Conservation (phyloP, 2,329 filamentous ascomycete species). For the Pestalotiopsis sp. region DNA sequence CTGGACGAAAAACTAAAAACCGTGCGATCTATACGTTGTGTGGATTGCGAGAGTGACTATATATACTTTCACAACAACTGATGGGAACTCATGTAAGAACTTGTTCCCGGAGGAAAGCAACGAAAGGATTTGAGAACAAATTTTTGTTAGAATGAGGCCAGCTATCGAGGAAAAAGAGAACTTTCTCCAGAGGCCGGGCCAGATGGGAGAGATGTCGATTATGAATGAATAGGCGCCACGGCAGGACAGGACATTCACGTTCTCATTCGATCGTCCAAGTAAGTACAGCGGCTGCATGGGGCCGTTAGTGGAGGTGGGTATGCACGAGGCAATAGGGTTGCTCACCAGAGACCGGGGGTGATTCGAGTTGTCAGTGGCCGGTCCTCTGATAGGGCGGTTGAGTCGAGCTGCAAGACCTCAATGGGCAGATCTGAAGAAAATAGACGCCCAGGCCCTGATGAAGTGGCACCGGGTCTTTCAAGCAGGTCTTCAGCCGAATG, state of each 20-base stretch:
- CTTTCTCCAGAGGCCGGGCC: constrained; percentile 30
- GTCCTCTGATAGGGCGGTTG: constrained; percentile 47
- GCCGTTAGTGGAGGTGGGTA: constrained; percentile 40
- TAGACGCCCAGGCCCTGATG: constrained; percentile 47
- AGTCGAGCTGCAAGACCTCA: constrained; percentile 39
- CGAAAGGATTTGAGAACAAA: constrained; percentile 40
- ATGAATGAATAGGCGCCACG: constrained; percentile 55
- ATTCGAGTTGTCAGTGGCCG: constrained; percentile 32
- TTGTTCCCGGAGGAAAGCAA: constrained; percentile 34
- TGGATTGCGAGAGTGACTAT: constrained; percentile 25
- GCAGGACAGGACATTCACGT: constrained; percentile 27
- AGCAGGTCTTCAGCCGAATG: constrained; percentile 24
- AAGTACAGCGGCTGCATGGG: constrained; percentile 38
- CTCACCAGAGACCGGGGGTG: constrained; percentile 43
- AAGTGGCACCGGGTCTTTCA: constrained; percentile 35
- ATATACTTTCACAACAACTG: constrained; percentile 17
- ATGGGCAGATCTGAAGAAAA: constrained; percentile 42
- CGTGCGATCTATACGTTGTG: constrained; percentile 37
- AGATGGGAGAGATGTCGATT: constrained; percentile 50
- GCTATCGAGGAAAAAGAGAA: constrained; percentile 52
- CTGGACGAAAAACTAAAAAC: constrained; percentile 36
- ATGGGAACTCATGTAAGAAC: constrained; percentile 26
- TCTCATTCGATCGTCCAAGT: constrained; percentile 34
- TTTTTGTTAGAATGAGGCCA: constrained; percentile 50
- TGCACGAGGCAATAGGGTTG: constrained; percentile 40